Conservation (phyloP, 352 stramenopile genomes). For the Lagenidium sp. region DNA sequence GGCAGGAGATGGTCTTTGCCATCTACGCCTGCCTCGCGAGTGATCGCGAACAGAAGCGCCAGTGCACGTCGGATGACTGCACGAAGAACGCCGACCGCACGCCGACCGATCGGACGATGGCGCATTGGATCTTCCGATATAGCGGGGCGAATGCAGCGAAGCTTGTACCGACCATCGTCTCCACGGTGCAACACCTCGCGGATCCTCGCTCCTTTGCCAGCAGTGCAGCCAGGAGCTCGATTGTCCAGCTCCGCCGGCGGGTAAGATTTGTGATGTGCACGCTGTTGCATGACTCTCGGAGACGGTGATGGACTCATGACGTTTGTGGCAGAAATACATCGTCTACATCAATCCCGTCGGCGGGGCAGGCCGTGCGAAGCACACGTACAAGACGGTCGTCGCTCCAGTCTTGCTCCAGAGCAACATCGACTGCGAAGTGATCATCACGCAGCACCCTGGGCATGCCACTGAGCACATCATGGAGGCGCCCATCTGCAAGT, state of each 20-base stretch:
- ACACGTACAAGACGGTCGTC: conserved; percentile 41
- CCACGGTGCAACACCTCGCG: conserved; percentile 30
- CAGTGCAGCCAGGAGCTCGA: conserved; percentile 15
- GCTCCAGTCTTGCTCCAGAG: conserved; percentile 41
- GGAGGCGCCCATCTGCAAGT: conserved; percentile 31
- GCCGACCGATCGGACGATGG: conserved; percentile 13
- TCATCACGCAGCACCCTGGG: conserved; percentile 35
- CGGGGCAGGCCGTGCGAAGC: conserved; percentile 35
- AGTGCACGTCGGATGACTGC: conserved; percentile 5
- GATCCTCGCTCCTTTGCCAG: conserved; percentile 22
- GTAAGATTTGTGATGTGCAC: not conserved
- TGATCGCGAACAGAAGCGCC: conserved; percentile 4
- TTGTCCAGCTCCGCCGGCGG: conserved; percentile 19
- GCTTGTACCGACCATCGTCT: conserved; percentile 19
- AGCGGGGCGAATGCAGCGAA: conserved; percentile 17
- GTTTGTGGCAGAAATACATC: conserved; percentile 29
- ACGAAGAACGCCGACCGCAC: conserved; percentile 9
- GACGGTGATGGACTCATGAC: not conserved
- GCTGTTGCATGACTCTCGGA: not conserved
- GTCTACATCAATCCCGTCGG: conserved; percentile 66
- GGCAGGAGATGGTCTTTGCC: conserved; percentile 4
- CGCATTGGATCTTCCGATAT: conserved; percentile 42
- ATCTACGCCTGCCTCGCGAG: conserved; percentile 17
- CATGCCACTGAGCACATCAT: conserved; percentile 49
- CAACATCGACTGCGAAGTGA: conserved; percentile 41